Base-by-base conservation (phyloP, 495 filamentous ascomycete genomes). In the Beverwykella pulmonaria region DNA sequence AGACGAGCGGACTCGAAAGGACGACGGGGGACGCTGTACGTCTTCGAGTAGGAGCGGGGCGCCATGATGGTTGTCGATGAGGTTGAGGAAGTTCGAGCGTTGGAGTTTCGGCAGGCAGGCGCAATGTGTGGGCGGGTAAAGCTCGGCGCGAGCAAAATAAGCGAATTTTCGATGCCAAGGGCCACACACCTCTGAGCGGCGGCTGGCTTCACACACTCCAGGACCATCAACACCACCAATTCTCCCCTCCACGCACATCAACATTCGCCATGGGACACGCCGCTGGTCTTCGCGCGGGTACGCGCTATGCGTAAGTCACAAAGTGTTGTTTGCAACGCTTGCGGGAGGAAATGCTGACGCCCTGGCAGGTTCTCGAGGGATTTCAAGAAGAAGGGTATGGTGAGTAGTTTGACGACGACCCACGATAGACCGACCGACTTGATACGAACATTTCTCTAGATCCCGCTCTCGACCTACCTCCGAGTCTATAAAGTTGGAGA, bases 1-100 rank as follows among this genome's bases (percentile, higher is more conserved):
- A 98, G 87, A 89, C 94, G 95, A 81, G 94, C 94, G 78, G 92
- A 93, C 90, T 98, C 94, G 87, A 95, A 98, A 74, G 94, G 79
- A 63, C 87, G 85, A 79, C 86, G 83, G 75, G 92, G 89, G 83
- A 96, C 90, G 88, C 95, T 97, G 81, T 95, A 93, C 86, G 94
- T 98, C 91, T 98, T 98, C 79, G 90, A 92, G 85, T 96, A 97
- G 67, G 86, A 86, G 66, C 84, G 84, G 71, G 81, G 79, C 76
- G 67, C 83, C 74, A 76, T 76, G 70, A 59, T 58, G 26, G 68
- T 71, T 69, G 70, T 70, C 65, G 68, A 57, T 63, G 59, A 36
- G 41, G 63, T 44, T 59, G 52, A 50, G 56, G 39, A 69, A 61
- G 62, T 54, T 53, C 48, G 50, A 34, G 39, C 55, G 23, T 53